Percentiles rank a stretch among this genome's conserved stretches.
These are phyloP conservation scores for Apiospora koreana DNA, from an alignment of 2,329 filamentous ascomycete species.

Conservation along the genomic window DNA sequence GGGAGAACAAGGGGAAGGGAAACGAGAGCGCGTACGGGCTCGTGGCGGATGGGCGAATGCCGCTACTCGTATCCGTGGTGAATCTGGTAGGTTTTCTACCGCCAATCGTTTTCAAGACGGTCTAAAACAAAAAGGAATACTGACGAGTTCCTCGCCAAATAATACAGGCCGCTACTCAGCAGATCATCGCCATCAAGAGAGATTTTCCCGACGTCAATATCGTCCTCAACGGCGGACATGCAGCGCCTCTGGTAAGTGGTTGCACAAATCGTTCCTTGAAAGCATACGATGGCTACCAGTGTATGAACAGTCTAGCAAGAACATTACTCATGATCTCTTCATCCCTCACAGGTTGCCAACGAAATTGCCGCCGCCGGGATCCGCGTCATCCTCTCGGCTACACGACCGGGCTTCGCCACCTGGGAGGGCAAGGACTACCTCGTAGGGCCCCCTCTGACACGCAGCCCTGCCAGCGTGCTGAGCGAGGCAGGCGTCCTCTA, in stretches of 20 bases:
- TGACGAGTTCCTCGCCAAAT: constrained; percentile 6
- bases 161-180: constrained; percentile 40
- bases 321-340: not conserved
- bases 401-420: constrained; percentile 32
- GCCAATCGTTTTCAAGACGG: not conserved
- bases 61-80: constrained; percentile 41
- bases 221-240: constrained; percentile 40
- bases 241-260: constrained; percentile 37
- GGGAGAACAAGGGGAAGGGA: constrained; percentile 33
- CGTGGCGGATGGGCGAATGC: constrained; percentile 38
- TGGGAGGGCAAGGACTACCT: constrained; percentile 41
- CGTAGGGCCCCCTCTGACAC: constrained; percentile 43
- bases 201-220: constrained; percentile 35
- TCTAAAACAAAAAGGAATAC: not conserved
- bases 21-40: constrained; percentile 37
- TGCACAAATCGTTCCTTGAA: too few species aligned
- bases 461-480: constrained; percentile 39
- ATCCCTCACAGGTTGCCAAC: constrained; percentile 34
- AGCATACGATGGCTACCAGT: too few species aligned
- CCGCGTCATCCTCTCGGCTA: constrained; percentile 43
- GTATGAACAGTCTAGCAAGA: too few species aligned
- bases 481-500: constrained; percentile 41
- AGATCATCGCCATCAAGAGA: constrained; percentile 39
- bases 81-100: constrained; percentile 33
- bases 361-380: constrained; percentile 41